phyloP scores from a whole-genome alignment of 305 asterid species.

The Rubia tinctorum region DNA sequence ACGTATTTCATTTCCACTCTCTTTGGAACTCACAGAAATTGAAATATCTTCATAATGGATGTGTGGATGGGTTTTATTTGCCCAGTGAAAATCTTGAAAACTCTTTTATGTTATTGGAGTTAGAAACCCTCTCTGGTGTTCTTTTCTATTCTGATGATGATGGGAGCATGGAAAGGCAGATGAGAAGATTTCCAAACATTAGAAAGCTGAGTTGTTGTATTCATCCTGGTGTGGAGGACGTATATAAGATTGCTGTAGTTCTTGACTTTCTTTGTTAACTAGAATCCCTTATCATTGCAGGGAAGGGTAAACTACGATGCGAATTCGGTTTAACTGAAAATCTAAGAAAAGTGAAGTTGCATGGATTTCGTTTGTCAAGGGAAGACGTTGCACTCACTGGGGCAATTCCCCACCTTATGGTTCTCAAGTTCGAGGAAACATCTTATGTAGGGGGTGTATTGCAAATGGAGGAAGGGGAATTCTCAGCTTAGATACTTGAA shows the following conservation, averaged over 20 bases:
- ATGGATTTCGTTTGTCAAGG: neutral
- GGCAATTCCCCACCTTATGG: neutral
- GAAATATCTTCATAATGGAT: neutral
- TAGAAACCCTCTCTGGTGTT: neutral
- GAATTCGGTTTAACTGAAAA: neutral
- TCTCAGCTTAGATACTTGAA: neutral
- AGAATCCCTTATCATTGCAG: neutral
- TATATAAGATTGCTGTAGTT: slow-evolving; percentile 4
- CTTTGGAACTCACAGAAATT: neutral
- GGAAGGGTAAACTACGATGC: neutral
- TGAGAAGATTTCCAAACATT: slow-evolving; percentile 6
- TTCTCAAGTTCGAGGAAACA: neutral
- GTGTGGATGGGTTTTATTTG: neutral
- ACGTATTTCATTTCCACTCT: too few relatives aligned
- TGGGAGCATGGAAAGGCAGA: neutral
- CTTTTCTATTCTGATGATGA: neutral
- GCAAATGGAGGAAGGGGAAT: neutral
- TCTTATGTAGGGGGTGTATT: neutral
- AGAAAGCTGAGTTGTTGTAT: neutral
- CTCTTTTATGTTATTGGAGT: neutral
- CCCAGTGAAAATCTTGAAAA: neutral
- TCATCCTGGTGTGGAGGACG: too few relatives aligned
- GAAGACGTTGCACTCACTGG: neutral
- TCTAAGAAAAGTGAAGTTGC: neutral
- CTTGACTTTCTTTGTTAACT: neutral